Conservation (phyloP, 306 rosid species). For the Amphicarpaea edgeworthii region DNA sequence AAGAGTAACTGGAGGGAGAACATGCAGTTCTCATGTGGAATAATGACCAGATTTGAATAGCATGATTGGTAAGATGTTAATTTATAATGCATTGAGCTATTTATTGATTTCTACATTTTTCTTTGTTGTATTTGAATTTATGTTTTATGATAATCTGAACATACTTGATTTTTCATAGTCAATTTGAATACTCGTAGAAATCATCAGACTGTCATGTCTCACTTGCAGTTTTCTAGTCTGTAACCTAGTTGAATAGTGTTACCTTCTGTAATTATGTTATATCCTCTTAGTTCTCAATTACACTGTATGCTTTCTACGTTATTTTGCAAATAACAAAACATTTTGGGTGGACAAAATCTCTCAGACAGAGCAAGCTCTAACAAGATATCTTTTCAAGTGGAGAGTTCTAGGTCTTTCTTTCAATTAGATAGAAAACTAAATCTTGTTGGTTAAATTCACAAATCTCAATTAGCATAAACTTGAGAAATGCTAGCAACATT, state of each 20-base stretch:
- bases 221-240: not conserved
- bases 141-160: conserved; percentile 14
- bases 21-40: conserved; percentile 10
- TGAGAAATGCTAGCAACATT: not conserved
- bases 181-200: not conserved
- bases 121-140: conserved; percentile 2
- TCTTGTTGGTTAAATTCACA: not conserved
- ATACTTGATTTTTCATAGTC: conserved; percentile 2
- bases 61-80: conserved; percentile 41
- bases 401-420: not conserved
- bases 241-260: conserved; percentile 5
- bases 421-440: not conserved
- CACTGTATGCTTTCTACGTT: not conserved
- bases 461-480: not conserved
- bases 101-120: not conserved
- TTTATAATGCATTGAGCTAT: conserved; percentile 21
- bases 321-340: conserved; percentile 5
- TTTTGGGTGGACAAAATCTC: not conserved
- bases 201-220: not conserved
- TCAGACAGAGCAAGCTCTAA: not conserved
- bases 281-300: conserved; percentile 10
- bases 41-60: conserved; percentile 20
- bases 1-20: conserved; percentile 36
- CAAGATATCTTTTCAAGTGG: not conserved
- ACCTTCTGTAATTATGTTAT: conserved; percentile 15